phyloP scores from a whole-genome alignment of 1,139 yeast species.

The Diutina scorzettiae region DNA sequence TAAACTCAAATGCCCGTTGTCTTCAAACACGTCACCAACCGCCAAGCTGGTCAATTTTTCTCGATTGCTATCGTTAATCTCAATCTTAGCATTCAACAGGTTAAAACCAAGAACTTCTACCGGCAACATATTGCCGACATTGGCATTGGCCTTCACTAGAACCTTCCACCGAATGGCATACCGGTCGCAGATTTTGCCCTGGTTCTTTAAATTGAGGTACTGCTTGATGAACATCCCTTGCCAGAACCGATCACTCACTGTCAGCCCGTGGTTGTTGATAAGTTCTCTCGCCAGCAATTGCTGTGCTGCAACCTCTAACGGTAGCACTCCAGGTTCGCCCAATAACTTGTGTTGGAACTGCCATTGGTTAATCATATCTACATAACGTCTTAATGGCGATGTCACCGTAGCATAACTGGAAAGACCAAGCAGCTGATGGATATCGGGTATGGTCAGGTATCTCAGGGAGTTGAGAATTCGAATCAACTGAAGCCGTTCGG shows the following conservation, averaged over 20 bases:
- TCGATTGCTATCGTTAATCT: background rate
- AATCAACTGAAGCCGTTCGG: conserved; percentile 10
- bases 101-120: conserved; percentile 3
- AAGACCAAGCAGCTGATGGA: conserved; percentile 59
- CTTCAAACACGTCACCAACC: conserved; percentile 2
- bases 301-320: background rate
- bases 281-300: conserved; percentile 1
- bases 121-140: background rate
- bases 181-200: background rate
- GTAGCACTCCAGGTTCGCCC: background rate
- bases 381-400: conserved; percentile 78
- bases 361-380: conserved; percentile 77
- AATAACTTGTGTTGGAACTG: conserved; percentile 11
- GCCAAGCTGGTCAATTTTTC: background rate
- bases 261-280: background rate
- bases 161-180: conserved; percentile 1
- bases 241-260: background rate
- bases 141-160: background rate
- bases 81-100: conserved; percentile 1
- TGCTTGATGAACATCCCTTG: background rate
- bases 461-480: conserved; percentile 21
- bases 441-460: conserved; percentile 21
- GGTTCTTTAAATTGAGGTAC: background rate
- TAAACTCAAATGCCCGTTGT: background rate
- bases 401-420: conserved; percentile 63